Evolutionary conservation across 108 stramenopile species (phyloP).

Genomic region (Hondaea fermentalgiana): DNA sequence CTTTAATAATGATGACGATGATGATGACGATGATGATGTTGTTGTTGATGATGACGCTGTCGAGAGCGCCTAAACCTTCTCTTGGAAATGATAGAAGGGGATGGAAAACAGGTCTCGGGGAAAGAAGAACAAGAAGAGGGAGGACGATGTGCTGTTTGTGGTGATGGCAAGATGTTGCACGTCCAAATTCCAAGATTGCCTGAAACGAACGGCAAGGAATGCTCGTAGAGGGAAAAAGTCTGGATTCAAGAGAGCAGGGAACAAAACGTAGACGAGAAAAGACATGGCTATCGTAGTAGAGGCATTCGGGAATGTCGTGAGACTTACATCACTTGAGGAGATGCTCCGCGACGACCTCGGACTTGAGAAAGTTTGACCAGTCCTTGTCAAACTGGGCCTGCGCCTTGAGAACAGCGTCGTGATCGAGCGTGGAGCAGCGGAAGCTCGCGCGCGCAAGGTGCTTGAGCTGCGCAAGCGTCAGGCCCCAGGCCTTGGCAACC

Average conservation of each 20-base stretch:
- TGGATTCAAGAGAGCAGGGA: not conserved
- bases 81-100: not conserved
- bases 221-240: no score
- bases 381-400: not conserved
- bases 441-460: not conserved
- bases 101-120: no score
- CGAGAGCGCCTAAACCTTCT: not conserved
- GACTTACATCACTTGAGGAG: no score
- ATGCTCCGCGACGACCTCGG: not conserved
- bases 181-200: no score
- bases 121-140: no score
- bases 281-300: no score
- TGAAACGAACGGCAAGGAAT: no score
- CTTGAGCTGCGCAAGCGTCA: not conserved
- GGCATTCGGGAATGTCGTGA: no score
- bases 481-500: slow-evolving; percentile 15
- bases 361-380: not conserved
- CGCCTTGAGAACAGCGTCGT: not conserved
- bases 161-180: no score
- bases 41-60: not conserved
- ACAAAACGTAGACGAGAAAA: not conserved
- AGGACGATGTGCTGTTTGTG: no score
- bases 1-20: no score
- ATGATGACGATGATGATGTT: not conserved
- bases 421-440: not conserved